Evolutionary conservation across 495 filamentous ascomycete genomes (phyloP), one percentile per base, ranked within the genome.

Genomic region (Neurospora sp.): DNA sequence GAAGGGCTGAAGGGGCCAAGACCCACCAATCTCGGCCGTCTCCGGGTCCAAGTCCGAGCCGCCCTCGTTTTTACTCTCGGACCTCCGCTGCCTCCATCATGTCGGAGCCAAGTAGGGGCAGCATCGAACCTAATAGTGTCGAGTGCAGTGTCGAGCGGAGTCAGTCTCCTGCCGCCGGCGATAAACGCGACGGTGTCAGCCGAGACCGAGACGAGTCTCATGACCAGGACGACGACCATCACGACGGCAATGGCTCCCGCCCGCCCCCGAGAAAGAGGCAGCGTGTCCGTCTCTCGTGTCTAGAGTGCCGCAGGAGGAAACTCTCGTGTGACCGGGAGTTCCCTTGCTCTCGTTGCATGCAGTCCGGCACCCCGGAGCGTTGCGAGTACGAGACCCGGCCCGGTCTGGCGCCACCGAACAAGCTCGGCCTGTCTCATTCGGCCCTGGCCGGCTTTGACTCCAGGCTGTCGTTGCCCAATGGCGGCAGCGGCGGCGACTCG

Each of bases 291-390:
- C 82, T 87, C 23, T 85, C 83, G 12, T 87, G 85, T 69, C 81
- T 87, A 40, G 85, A 87, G 62, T 87, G 85, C 75, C 82, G 85
- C 73, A 77, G 85, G 27, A 77, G 85, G 23, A 87, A 87, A 77
- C 77, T 87, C 42, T 87, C 85, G 41, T 87, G 85, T 74, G 85
- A 85, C 70, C 81, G 85, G 54, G 85, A 85, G 78, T 79, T 87
- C 70, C 85, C 85, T 20, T 87, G 85, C 76, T 84, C 85, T 70
- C 82, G 85, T 37, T 87, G 85, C 72, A 77, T 87, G 73, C 85
- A 86, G 76, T 85, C 84, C 44, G 85, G 85, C 66, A 86, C 84
- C 14, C 76, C 83, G 16, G 85, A 87, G 10, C 80, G 81, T 44
- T 87, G 85, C 77, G 82, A 81, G 71, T 87, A 85, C 74, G 85